These are phyloP conservation scores for Sphaceloma murrayae DNA, from an alignment of 2,329 filamentous ascomycete species.

Conservation along the genomic window DNA sequence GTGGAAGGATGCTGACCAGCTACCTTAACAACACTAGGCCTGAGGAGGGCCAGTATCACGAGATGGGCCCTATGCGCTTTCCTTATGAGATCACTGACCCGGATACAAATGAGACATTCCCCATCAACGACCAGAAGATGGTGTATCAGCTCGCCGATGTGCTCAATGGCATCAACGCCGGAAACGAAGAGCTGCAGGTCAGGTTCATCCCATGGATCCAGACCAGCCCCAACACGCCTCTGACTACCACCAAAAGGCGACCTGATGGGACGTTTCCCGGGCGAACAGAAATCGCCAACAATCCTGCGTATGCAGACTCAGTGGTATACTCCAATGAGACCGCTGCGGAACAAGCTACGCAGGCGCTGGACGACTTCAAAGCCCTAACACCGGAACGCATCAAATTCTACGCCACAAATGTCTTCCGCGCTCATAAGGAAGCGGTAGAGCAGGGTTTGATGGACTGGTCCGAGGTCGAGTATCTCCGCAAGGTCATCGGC, in stretches of 20 bases:
- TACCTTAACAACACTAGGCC: conserved; percentile 51
- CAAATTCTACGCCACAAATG: conserved; percentile 33
- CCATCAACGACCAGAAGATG: conserved; percentile 54
- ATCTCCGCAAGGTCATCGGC: conserved; percentile 50
- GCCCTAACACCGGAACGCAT: conserved; percentile 28
- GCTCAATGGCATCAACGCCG: conserved; percentile 50
- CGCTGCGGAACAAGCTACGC: conserved; percentile 31
- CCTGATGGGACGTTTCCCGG: conserved; percentile 47
- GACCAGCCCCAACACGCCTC: conserved; percentile 45
- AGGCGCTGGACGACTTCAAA: conserved; percentile 32
- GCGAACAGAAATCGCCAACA: conserved; percentile 37
- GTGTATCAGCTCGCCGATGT: conserved; percentile 54
- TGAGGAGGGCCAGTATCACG: conserved; percentile 57
- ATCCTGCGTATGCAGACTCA: conserved; percentile 33
- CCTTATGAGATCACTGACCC: conserved; percentile 41
- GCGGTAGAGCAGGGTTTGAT: conserved; percentile 49
- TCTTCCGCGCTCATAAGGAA: conserved; percentile 46
- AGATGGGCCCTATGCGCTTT: conserved; percentile 58
- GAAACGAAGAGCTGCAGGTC: conserved; percentile 42
- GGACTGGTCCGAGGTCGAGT: conserved; percentile 56
- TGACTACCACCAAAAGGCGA: conserved; percentile 40
- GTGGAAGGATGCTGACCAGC: conserved; percentile 54
- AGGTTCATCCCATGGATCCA: conserved; percentile 58
- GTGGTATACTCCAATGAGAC: conserved; percentile 29
- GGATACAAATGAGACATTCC: conserved; percentile 45